Conservation (phyloP, 306 rosid species). For the Malus fusca region DNA sequence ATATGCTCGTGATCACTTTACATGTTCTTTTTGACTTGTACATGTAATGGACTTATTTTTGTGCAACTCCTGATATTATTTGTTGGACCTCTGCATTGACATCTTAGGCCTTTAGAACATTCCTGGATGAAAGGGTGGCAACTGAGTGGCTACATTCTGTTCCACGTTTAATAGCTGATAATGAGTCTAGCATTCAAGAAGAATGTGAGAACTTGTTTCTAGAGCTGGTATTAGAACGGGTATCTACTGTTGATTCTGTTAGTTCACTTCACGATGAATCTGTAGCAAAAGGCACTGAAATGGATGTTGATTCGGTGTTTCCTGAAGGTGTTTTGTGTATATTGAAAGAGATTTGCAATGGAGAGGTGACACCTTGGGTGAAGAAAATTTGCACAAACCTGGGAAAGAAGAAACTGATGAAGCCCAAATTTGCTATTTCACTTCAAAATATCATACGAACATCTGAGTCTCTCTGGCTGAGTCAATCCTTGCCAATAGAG, state of each 20-base stretch:
- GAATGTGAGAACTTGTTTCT: slow-evolving; percentile 82
- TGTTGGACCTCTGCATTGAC: neutral
- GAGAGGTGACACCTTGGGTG: slow-evolving; percentile 86
- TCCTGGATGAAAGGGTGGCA: slow-evolving; percentile 55
- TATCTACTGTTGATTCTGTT: slow-evolving; percentile 39
- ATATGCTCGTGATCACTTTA: neutral
- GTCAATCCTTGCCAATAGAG: slow-evolving; percentile 58
- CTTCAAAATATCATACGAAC: slow-evolving; percentile 62
- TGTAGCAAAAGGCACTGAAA: slow-evolving; percentile 26
- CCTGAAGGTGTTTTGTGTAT: slow-evolving; percentile 53
- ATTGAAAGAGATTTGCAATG: slow-evolving; percentile 59
- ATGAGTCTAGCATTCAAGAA: slow-evolving; percentile 90
- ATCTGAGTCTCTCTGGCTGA: slow-evolving; percentile 83
- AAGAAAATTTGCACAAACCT: slow-evolving; percentile 76
- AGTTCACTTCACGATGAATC: slow-evolving; percentile 24
- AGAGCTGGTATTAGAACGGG: slow-evolving; percentile 77
- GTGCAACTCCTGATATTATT: slow-evolving; percentile 8
- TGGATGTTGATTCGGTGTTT: slow-evolving; percentile 38
- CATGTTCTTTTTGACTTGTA: neutral
- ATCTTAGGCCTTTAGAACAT: slow-evolving; percentile 68
- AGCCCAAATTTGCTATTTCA: slow-evolving; percentile 43
- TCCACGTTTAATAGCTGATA: slow-evolving; percentile 72
- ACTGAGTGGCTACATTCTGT: slow-evolving; percentile 87
- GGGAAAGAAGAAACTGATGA: slow-evolving; percentile 70
- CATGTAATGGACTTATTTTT: neutral